These are phyloP conservation scores for Euclidium syriacum DNA, from an alignment of 345 rosid genomes.

Conservation along the genomic window DNA sequence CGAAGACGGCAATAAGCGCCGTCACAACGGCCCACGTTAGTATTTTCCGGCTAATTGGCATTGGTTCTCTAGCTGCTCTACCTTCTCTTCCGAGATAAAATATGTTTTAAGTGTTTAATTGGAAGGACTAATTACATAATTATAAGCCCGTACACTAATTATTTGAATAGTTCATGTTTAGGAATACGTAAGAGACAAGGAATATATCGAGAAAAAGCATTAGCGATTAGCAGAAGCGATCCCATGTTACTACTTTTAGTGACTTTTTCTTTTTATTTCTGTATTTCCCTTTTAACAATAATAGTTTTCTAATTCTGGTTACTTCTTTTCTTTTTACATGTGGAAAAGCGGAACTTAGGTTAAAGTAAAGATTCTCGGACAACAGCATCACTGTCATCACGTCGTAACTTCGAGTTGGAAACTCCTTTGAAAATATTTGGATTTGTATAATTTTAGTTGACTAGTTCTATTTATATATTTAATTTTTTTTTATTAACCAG, in stretches of 20 bases:
- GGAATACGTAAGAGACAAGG: constrained; percentile 6
- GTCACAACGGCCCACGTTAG: constrained; percentile 1
- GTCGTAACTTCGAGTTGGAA: background rate
- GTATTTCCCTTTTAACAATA: background rate
- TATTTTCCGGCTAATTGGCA: constrained; percentile 3
- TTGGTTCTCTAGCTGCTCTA: background rate
- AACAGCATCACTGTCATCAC: background rate
- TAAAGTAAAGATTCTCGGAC: background rate
- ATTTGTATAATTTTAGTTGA: background rate
- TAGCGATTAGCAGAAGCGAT: background rate
- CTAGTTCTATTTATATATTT: no score
- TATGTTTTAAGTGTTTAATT: constrained; percentile 5
- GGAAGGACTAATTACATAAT: constrained; percentile 6
- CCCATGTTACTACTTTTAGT: background rate
- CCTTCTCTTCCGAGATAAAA: background rate
- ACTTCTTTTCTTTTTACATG: background rate
- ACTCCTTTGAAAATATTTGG: background rate
- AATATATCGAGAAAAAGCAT: constrained; percentile 13
- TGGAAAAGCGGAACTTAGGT: background rate
- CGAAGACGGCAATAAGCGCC: constrained; percentile 6
- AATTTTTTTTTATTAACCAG: no score
- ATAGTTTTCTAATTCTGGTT: background rate
- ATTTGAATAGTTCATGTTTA: background rate
- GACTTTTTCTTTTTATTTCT: background rate
- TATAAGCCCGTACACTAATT: background rate